Percentiles rank a stretch among this genome's conserved stretches.
Evolutionary conservation across 768 basidiomycete genomes (phyloP).

Genomic region (Psilocybe cyanescens): DNA sequence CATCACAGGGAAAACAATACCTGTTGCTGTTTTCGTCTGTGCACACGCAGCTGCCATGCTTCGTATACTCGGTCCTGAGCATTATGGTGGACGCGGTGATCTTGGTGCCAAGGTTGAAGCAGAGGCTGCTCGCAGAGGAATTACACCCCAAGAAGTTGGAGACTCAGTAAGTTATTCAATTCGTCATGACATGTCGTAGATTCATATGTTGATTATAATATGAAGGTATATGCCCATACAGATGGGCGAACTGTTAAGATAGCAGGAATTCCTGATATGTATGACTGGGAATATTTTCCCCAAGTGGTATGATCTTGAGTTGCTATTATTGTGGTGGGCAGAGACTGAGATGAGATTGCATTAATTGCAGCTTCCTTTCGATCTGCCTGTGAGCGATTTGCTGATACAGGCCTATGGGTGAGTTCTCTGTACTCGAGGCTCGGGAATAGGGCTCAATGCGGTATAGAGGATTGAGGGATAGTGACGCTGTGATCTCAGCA

Average conservation of each 20-base stretch:
- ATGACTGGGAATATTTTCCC: constrained; percentile 21
- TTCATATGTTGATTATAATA: background rate
- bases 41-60: constrained; percentile 6
- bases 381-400: background rate
- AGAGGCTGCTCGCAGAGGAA: constrained; percentile 8
- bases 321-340: background rate
- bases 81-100: constrained; percentile 13
- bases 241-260: constrained; percentile 8
- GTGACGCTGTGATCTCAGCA: constrained; percentile 1
- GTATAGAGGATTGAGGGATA: constrained; percentile 7
- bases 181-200: background rate
- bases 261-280: constrained; percentile 16
- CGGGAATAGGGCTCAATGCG: background rate
- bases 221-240: constrained; percentile 8
- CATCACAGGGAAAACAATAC: constrained; percentile 12
- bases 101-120: constrained; percentile 11
- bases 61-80: constrained; percentile 12
- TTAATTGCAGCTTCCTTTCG: background rate
- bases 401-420: background rate
- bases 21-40: constrained; percentile 5
- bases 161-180: constrained; percentile 4
- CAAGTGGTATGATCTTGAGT: constrained; percentile 10
- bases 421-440: background rate
- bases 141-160: constrained; percentile 4
- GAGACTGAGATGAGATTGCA: background rate